Conservation (phyloP, 768 basidiomycete species). For the Boletus rubropictus region DNA sequence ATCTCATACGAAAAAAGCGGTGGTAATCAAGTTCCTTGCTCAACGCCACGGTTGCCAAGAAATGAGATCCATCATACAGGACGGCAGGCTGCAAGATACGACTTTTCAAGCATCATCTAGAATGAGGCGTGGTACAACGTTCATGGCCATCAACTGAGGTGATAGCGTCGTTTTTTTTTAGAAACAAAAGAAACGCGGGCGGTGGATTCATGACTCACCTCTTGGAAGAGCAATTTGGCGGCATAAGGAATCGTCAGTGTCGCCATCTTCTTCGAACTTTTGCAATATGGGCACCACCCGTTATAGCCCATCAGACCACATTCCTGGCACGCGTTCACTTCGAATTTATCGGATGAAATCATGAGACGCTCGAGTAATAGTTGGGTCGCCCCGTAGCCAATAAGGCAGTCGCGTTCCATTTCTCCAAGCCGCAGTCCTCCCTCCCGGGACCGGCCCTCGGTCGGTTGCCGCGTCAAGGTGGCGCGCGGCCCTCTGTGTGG, state of each 20-base stretch:
- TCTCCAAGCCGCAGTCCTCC: slow-evolving; percentile 96
- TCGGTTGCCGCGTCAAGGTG: slow-evolving; percentile 93
- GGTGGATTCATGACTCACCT: slow-evolving; percentile 42
- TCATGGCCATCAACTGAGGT: slow-evolving; percentile 90
- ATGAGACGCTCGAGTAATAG: slow-evolving; percentile 93
- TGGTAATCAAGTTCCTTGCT: slow-evolving; percentile 1
- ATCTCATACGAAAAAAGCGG: not conserved
- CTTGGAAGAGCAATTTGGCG: slow-evolving; percentile 88
- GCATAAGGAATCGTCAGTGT: slow-evolving; percentile 95
- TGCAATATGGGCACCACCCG: slow-evolving; percentile 98
- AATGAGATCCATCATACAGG: not conserved
- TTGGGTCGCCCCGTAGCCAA: slow-evolving; percentile 98
- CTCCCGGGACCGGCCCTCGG: slow-evolving; percentile 96
- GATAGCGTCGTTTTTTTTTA: not conserved
- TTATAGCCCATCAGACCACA: slow-evolving; percentile 94
- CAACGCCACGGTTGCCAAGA: slow-evolving; percentile 4
- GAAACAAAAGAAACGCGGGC: not conserved
- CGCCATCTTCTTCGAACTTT: slow-evolving; percentile 94
- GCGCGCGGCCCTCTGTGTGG: slow-evolving; percentile 82
- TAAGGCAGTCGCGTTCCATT: slow-evolving; percentile 98
- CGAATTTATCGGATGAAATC: slow-evolving; percentile 98
- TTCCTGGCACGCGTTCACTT: slow-evolving; percentile 90
- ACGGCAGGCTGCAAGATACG: not conserved
- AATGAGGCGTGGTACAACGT: slow-evolving; percentile 83
- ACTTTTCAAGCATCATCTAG: slow-evolving; percentile 65